Conservation (phyloP, 176 grass and related monocot species). For the Hyparrhenia diplandra region DNA sequence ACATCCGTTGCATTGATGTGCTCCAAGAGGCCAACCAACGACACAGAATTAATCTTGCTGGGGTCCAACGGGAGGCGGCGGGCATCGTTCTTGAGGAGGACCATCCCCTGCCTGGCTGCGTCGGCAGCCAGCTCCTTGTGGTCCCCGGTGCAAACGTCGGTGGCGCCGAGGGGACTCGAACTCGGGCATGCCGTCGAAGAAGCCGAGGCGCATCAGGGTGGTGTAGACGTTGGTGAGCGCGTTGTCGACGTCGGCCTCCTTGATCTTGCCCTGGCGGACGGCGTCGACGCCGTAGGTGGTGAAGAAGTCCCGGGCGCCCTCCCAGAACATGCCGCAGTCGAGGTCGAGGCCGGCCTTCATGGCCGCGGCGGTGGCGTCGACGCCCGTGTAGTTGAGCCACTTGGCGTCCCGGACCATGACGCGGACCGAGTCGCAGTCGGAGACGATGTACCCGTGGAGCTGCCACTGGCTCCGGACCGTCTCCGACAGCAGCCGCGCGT, state of each 20-base stretch:
- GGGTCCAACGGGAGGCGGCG: constrained; percentile 34
- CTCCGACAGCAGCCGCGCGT: constrained; percentile 40
- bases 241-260: constrained; percentile 55
- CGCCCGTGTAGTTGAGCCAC: constrained; percentile 37
- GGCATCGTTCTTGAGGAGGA: constrained; percentile 58
- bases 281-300: constrained; percentile 39
- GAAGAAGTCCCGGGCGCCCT: constrained; percentile 41
- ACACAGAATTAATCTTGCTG: neutral
- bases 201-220: constrained; percentile 64
- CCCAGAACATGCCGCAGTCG: constrained; percentile 56
- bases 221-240: constrained; percentile 54
- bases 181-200: constrained; percentile 62
- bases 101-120: constrained; percentile 52
- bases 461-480: constrained; percentile 49
- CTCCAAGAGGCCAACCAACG: constrained; percentile 41
- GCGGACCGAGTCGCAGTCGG: constrained; percentile 67
- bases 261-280: constrained; percentile 43
- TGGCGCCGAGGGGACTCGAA: constrained; percentile 19
- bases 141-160: constrained; percentile 21
- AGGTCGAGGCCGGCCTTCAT: constrained; percentile 55
- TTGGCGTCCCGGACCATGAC: constrained; percentile 44
- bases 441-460: constrained; percentile 73
- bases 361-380: constrained; percentile 34
- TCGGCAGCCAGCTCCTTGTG: constrained; percentile 52
- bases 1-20: constrained; percentile 49